Percentiles rank a stretch among this genome's conserved stretches.
These are phyloP conservation scores for Pseudocercospora fijiensis DNA, from an alignment of 2,329 filamentous ascomycete species.

Conservation along the genomic window DNA sequence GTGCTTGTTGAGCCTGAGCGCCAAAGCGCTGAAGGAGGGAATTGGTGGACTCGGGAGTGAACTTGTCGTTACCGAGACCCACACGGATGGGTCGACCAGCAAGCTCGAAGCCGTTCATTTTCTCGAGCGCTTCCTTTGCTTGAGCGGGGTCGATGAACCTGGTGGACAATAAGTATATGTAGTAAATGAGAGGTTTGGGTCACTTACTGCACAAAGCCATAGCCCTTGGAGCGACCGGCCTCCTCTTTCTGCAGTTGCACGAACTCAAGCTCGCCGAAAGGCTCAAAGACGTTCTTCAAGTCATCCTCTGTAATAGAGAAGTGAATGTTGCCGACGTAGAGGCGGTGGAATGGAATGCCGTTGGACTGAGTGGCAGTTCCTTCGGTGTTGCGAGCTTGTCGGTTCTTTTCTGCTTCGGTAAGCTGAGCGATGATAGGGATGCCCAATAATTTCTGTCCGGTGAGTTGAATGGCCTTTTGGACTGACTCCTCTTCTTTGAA, in stretches of 20 bases:
- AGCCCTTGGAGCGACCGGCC: constrained; percentile 82
- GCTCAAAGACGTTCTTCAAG: constrained; percentile 92
- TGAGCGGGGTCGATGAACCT: constrained; percentile 68
- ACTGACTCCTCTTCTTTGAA: constrained; percentile 97
- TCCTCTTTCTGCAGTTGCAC: constrained; percentile 98
- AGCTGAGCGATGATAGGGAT: constrained; percentile 98
- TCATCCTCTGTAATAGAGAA: constrained; percentile 98
- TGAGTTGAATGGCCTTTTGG: constrained; percentile 90
- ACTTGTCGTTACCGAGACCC: constrained; percentile 99
- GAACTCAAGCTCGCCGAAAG: constrained; percentile 96
- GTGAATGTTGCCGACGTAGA: constrained; percentile 99
- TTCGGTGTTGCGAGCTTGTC: constrained; percentile 83
- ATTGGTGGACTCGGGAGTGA: constrained; percentile 93
- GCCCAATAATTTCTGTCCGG: constrained; percentile 95
- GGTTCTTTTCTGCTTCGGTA: constrained; percentile 99
- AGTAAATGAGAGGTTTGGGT: neutral
- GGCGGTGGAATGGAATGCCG: constrained; percentile 90
- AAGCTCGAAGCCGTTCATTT: constrained; percentile 99
- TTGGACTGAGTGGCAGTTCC: constrained; percentile 68
- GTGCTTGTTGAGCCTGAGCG: constrained; percentile 57
- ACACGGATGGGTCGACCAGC: constrained; percentile 96
- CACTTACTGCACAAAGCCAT: constrained; percentile 97
- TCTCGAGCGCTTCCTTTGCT: constrained; percentile 91
- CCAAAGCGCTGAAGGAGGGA: constrained; percentile 90
- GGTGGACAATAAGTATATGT: constrained; percentile 16